Percentiles rank a stretch among this genome's conserved stretches.
Evolutionary conservation across 1,284 basidiomycete species (phyloP).

Genomic region (Cutaneotrichosporon daszewskae): DNA sequence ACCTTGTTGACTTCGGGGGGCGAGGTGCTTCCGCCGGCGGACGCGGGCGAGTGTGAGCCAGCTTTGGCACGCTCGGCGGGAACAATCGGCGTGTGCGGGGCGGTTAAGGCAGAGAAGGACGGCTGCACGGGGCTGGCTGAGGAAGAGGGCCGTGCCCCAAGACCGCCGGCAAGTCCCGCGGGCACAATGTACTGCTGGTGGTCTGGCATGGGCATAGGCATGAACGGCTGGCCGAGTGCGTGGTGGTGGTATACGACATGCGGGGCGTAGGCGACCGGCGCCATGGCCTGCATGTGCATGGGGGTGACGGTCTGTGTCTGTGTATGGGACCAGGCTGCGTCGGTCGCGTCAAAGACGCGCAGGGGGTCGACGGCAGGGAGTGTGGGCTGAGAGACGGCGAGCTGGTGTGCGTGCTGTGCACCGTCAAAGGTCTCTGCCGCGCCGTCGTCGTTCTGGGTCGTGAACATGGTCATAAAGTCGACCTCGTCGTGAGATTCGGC

Average conservation of each 20-base stretch:
- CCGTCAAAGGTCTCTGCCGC: not conserved
- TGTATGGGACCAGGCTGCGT: not conserved
- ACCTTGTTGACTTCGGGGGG: too few relatives aligned
- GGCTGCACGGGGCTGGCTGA: not conserved
- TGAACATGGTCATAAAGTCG: slow-evolving; percentile 23
- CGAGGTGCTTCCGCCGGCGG: too few relatives aligned
- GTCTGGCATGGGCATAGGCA: not conserved
- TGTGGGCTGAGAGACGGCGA: slow-evolving; percentile 1
- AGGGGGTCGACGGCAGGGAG: slow-evolving; percentile 6
- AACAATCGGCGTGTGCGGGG: too few relatives aligned
- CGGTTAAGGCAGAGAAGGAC: not conserved
- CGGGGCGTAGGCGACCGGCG: not conserved
- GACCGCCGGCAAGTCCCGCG: not conserved
- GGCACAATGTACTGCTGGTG: not conserved
- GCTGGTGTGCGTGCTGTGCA: not conserved
- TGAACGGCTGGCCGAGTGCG: slow-evolving; percentile 3
- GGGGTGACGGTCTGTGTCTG: not conserved
- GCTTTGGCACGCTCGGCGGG: too few relatives aligned
- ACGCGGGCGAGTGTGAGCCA: too few relatives aligned
- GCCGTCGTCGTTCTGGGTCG: slow-evolving; percentile 14
- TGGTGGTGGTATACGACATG: slow-evolving; percentile 5
- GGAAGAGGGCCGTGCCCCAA: too few relatives aligned
- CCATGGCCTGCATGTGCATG: slow-evolving; percentile 1
- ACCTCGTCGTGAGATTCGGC: slow-evolving; percentile 12
- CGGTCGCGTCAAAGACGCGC: slow-evolving; percentile 7